A percentile compares a stretch with the other conserved stretches of the same genome.
These are phyloP conservation scores for Crithidia fasciculata DNA, from an alignment of 208 protist genomes.

Conservation along the genomic window DNA sequence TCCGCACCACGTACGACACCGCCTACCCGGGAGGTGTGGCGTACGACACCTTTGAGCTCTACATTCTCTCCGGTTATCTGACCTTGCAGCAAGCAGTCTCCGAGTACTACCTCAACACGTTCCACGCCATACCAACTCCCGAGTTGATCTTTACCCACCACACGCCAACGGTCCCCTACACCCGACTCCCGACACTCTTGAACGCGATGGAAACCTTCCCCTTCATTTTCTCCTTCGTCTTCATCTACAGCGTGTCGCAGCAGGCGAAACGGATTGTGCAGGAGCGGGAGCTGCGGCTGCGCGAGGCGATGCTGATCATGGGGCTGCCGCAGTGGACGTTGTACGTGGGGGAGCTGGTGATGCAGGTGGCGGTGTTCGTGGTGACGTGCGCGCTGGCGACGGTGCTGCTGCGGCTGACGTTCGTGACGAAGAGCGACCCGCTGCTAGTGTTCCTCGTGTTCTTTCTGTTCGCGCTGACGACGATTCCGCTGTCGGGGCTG, in stretches of 20 bases:
- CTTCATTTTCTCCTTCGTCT: conserved; percentile 60
- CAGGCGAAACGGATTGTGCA: conserved; percentile 71
- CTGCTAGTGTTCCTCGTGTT: conserved; percentile 59
- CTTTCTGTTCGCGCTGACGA: conserved; percentile 61
- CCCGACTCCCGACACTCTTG: background rate
- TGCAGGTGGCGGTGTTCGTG: conserved; percentile 26
- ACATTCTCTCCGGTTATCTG: conserved; percentile 55
- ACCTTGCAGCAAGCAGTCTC: conserved; percentile 58
- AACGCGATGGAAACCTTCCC: conserved; percentile 25
- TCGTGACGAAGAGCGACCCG: conserved; percentile 51
- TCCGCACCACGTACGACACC: background rate
- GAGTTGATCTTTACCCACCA: background rate
- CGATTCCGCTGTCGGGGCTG: conserved; percentile 57
- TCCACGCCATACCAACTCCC: background rate
- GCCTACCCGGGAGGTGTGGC: conserved; percentile 27
- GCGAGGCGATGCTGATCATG: conserved; percentile 87
- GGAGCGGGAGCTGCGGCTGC: conserved; percentile 81
- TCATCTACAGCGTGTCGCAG: conserved; percentile 37
- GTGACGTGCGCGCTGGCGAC: conserved; percentile 53
- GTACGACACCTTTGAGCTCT: background rate
- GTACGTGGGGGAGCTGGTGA: background rate
- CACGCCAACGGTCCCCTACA: conserved; percentile 22
- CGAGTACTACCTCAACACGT: conserved; percentile 47
- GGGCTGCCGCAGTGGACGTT: conserved; percentile 40
- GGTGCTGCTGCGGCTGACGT: conserved; percentile 49